phyloP scores from a whole-genome alignment of 2,329 filamentous ascomycete species.

The Tolypocladium cylindrosporum region DNA sequence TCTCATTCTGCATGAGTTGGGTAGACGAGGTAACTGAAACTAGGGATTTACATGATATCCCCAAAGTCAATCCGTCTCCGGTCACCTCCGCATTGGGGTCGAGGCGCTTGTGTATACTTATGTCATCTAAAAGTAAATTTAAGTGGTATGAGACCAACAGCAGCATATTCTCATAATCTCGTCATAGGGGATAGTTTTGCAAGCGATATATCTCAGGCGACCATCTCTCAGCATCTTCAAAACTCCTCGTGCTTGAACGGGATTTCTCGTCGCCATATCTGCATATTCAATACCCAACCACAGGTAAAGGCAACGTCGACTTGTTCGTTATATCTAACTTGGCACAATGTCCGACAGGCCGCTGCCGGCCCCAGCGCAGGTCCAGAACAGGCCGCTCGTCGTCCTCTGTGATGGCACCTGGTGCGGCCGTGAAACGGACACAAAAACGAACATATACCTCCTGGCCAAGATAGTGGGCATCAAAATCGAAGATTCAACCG shows the following conservation, averaged over 20 bases:
- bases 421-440: conserved; percentile 9
- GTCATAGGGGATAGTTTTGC: no score
- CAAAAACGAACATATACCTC: conserved; percentile 8
- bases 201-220: neutral
- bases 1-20: no score
- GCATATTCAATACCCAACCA: no score
- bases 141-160: neutral
- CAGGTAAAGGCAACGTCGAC: neutral
- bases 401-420: conserved; percentile 12
- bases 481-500: neutral
- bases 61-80: neutral
- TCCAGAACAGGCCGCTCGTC: neutral
- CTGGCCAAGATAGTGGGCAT: conserved; percentile 5
- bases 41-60: no score
- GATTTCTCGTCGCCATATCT: no score
- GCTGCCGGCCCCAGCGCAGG: neutral
- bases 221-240: neutral
- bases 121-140: neutral
- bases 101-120: neutral
- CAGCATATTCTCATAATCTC: no score
- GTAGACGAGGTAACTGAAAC: no score
- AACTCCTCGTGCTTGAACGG: neutral
- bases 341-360: neutral
- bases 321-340: neutral
- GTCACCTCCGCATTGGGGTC: neutral